Percentiles rank a stretch among this genome's conserved stretches.
These are phyloP conservation scores for Astrothelium subdiscretum DNA, from an alignment of 495 filamentous ascomycete genomes.

Conservation along the genomic window DNA sequence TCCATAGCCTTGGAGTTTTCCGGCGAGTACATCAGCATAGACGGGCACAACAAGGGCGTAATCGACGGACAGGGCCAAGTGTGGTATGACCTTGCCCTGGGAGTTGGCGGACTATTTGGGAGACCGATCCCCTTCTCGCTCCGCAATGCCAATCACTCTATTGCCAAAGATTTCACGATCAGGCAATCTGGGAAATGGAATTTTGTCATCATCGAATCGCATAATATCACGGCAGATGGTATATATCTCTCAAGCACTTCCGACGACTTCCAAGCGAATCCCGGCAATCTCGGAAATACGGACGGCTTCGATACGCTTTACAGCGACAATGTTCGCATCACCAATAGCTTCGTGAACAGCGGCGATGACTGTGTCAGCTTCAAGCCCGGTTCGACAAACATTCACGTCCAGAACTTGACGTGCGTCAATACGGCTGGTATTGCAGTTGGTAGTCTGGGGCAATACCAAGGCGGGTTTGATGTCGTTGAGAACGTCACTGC, in stretches of 20 bases:
- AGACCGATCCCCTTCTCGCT: constrained; percentile 14
- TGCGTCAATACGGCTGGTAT: not conserved
- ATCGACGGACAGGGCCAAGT: constrained; percentile 14
- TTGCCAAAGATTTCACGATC: constrained; percentile 7
- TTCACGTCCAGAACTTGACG: not conserved
- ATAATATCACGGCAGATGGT: constrained; percentile 1
- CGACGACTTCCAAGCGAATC: constrained; percentile 8
- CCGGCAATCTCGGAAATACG: constrained; percentile 11
- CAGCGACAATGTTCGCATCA: constrained; percentile 6
- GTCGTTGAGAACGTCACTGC: not conserved
- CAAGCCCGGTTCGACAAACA: not conserved
- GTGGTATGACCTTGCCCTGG: constrained; percentile 14
- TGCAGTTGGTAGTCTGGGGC: not conserved
- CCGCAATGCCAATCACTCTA: constrained; percentile 8
- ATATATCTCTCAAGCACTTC: constrained; percentile 5
- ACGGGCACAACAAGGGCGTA: constrained; percentile 7
- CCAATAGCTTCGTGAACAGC: not conserved
- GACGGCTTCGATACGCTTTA: constrained; percentile 13
- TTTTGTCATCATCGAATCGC: constrained; percentile 5
- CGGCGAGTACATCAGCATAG: constrained; percentile 24
- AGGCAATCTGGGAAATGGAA: constrained; percentile 8
- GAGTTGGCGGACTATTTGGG: constrained; percentile 2
- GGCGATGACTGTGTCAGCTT: constrained; percentile 1
- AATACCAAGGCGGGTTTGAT: not conserved
- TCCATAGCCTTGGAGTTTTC: constrained; percentile 30